These are phyloP conservation scores for Corchorus olitorius DNA, from an alignment of 345 rosid genomes.

Conservation along the genomic window DNA sequence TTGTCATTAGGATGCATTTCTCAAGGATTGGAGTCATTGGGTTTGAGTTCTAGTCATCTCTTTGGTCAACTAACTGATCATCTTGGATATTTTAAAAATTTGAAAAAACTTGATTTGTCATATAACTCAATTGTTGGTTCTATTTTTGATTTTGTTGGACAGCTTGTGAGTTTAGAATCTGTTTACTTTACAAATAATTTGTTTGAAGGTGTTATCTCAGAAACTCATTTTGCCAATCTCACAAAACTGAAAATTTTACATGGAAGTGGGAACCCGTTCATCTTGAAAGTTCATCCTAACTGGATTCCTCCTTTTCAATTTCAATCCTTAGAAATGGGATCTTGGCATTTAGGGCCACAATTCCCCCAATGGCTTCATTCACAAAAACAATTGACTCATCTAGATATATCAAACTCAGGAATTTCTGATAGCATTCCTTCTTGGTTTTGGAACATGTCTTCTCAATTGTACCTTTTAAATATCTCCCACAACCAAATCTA, in stretches of 20 bases:
- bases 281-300: background rate
- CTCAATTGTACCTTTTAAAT: slow-evolving; percentile 36
- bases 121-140: background rate
- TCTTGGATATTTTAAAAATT: background rate
- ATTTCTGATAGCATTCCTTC: slow-evolving; percentile 46
- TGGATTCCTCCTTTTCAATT: background rate
- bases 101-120: background rate
- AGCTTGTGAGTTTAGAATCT: slow-evolving; percentile 32
- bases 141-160: slow-evolving; percentile 41
- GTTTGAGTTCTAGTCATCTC: background rate
- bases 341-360: background rate
- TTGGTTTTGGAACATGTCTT: slow-evolving; percentile 37
- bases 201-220: slow-evolving; percentile 28
- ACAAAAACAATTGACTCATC: slow-evolving; percentile 41
- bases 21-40: background rate
- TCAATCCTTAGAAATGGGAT: background rate
- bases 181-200: slow-evolving; percentile 30
- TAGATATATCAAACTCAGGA: slow-evolving; percentile 35
- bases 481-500: slow-evolving; percentile 48
- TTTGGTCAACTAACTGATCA: too few relatives aligned
- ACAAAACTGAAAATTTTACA: background rate
- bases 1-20: background rate
- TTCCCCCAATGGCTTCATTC: slow-evolving; percentile 28
- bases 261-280: background rate
- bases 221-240: slow-evolving; percentile 25